Evolutionary conservation across 2,329 filamentous ascomycete genomes (phyloP).

Genomic region (Fusarium sp.): DNA sequence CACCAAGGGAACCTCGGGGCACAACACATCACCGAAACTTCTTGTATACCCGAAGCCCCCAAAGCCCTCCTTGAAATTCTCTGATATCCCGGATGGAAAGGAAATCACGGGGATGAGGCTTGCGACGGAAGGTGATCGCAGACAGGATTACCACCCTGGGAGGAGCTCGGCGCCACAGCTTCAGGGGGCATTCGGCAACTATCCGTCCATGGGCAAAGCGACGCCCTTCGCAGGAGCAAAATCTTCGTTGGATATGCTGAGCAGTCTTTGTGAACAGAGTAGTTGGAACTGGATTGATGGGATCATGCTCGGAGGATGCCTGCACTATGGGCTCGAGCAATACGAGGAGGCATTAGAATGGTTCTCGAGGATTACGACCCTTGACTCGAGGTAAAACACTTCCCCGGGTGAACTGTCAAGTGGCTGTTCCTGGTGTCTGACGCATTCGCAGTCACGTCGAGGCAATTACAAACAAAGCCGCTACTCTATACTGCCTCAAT

Average conservation of each 20-base stretch:
- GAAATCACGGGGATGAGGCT: slow-evolving; percentile 6
- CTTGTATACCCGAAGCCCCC: slow-evolving; percentile 68
- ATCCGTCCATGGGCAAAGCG: slow-evolving; percentile 26
- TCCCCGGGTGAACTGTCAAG: slow-evolving; percentile 47
- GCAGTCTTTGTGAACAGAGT: slow-evolving; percentile 81
- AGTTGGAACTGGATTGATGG: slow-evolving; percentile 93
- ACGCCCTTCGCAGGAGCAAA: slow-evolving; percentile 68
- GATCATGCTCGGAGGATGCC: slow-evolving; percentile 89
- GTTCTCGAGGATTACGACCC: slow-evolving; percentile 73
- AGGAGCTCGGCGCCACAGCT: slow-evolving; percentile 18
- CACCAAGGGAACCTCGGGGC: slow-evolving; percentile 52
- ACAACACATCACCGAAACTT: slow-evolving; percentile 59
- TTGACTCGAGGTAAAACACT: slow-evolving; percentile 66
- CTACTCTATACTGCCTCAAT: slow-evolving; percentile 86
- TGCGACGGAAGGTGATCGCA: slow-evolving; percentile 15
- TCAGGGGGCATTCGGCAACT: slow-evolving; percentile 26
- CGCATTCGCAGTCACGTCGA: slow-evolving; percentile 79
- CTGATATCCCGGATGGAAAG: slow-evolving; percentile 14
- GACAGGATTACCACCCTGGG: slow-evolving; percentile 27
- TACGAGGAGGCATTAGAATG: slow-evolving; percentile 82
- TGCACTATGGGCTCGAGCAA: slow-evolving; percentile 89
- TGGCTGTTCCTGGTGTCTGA: slow-evolving; percentile 47
- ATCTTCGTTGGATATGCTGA: slow-evolving; percentile 77
- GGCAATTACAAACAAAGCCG: slow-evolving; percentile 92
- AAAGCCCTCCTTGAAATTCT: slow-evolving; percentile 44